Evolutionary conservation across 192 early-diverging fungal genomes (phyloP).

Genomic region (Diversispora epigaea): DNA sequence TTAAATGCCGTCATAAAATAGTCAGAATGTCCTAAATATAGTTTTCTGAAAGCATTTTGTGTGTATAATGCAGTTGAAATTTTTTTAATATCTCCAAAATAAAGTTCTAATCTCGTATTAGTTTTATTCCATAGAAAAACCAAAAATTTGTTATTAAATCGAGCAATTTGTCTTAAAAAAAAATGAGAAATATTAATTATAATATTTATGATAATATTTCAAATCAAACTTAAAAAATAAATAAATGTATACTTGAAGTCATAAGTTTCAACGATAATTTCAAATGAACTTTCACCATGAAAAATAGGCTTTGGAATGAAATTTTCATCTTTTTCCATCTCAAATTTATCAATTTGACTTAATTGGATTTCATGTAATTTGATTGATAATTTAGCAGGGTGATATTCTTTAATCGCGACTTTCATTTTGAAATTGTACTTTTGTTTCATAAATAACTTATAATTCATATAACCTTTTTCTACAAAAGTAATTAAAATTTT

Average conservation of each 20-base stretch:
- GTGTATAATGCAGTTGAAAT: neutral
- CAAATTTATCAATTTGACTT: neutral
- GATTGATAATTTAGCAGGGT: neutral
- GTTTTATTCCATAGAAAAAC: slow-evolving; percentile 18
- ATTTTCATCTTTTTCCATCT: slow-evolving; percentile 5
- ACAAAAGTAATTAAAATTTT: too few relatives aligned
- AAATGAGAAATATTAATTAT: neutral
- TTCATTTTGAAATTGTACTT: neutral
- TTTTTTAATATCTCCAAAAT: neutral
- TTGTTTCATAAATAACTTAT: neutral
- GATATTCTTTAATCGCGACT: neutral
- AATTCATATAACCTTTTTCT: too few relatives aligned
- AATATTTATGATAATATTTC: too few relatives aligned
- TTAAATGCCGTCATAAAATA: slow-evolving; percentile 15
- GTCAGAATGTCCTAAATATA: neutral
- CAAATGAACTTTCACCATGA: neutral
- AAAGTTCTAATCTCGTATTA: neutral
- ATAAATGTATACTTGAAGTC: neutral
- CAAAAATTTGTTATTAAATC: slow-evolving; percentile 15
- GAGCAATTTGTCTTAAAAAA: slow-evolving; percentile 7
- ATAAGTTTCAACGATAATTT: slow-evolving; percentile 11
- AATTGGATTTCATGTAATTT: neutral
- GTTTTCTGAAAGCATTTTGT: neutral
- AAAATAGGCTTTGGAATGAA: slow-evolving; percentile 3
- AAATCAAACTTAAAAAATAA: neutral